A percentile compares a stretch with the other conserved stretches of the same genome.
These are phyloP conservation scores for Eremomyces bilateralis DNA, from an alignment of 495 filamentous ascomycete genomes.

Conservation along the genomic window DNA sequence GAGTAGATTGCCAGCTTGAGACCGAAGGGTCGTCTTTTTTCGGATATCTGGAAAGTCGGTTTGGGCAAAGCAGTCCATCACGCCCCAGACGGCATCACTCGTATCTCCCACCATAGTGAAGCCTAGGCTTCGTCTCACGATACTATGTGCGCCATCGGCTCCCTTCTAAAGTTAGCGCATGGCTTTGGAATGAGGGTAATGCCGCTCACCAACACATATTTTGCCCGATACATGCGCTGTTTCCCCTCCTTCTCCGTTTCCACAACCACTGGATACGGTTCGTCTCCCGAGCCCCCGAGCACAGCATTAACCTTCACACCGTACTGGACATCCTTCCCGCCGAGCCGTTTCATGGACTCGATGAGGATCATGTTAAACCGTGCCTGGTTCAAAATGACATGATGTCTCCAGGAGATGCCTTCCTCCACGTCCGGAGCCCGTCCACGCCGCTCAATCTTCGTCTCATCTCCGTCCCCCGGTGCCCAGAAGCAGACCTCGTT, in stretches of 20 bases:
- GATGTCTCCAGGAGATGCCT: conserved; percentile 43
- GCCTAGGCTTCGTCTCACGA: conserved; percentile 42
- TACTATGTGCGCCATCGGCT: conserved; percentile 60
- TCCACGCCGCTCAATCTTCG: conserved; percentile 29
- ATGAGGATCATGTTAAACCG: conserved; percentile 43
- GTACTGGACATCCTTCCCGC: conserved; percentile 35
- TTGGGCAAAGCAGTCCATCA: conserved; percentile 56
- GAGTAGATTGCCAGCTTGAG: conserved; percentile 30
- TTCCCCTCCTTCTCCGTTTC: conserved; percentile 28
- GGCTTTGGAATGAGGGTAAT: background rate
- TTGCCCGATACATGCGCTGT: conserved; percentile 33
- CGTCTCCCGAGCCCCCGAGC: conserved; percentile 24
- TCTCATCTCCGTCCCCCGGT: conserved; percentile 15
- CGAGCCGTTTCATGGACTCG: conserved; percentile 24
- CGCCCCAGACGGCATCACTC: conserved; percentile 57
- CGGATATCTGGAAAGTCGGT: conserved; percentile 61
- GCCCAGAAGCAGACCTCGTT: conserved; percentile 16
- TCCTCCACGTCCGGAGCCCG: conserved; percentile 37
- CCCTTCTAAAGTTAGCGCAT: conserved; percentile 22
- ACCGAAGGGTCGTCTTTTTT: conserved; percentile 34
- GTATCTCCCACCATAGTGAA: conserved; percentile 54
- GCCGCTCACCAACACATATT: conserved; percentile 40
- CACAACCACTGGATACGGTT: conserved; percentile 31
- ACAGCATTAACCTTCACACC: conserved; percentile 33
- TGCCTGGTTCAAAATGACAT: conserved; percentile 62